A percentile compares a stretch with the other conserved stretches of the same genome.
phyloP scores from a whole-genome alignment of 2,329 filamentous ascomycete genomes.

The Laburnicola sp. region DNA sequence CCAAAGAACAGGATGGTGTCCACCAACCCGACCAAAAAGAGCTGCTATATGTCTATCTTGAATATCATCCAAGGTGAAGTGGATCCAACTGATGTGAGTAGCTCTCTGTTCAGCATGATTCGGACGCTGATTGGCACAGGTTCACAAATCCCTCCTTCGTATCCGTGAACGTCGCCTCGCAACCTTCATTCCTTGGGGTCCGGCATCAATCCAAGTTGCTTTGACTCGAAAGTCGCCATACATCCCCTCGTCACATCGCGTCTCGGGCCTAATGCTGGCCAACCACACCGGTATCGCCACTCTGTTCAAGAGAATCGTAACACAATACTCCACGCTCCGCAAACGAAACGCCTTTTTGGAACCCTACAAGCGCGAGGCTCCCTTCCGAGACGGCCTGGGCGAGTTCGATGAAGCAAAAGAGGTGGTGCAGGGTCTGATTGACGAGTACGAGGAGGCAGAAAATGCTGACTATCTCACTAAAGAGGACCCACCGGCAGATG shows the following conservation, averaged over 20 bases:
- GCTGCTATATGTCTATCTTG: conserved; percentile 97
- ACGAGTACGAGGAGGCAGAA: conserved; percentile 95
- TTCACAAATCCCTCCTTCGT: conserved; percentile 95
- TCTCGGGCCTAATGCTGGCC: conserved; percentile 94
- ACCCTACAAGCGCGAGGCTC: conserved; percentile 91
- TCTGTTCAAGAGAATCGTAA: conserved; percentile 90
- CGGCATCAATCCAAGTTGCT: conserved; percentile 95
- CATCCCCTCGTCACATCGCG: conserved; percentile 88
- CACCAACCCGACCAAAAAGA: conserved; percentile 91
- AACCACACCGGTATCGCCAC: conserved; percentile 98
- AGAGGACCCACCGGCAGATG: conserved; percentile 53
- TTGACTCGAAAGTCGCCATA: conserved; percentile 96
- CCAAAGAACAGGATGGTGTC: conserved; percentile 99
- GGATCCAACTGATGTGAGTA: conserved; percentile 81
- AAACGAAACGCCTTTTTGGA: conserved; percentile 98
- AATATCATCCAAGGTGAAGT: conserved; percentile 99
- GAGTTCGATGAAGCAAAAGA: conserved; percentile 95
- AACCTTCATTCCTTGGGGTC: conserved; percentile 98
- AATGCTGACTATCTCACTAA: conserved; percentile 85
- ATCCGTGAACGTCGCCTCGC: conserved; percentile 93
- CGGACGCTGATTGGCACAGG: conserved; percentile 43
- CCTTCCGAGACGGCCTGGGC: conserved; percentile 85
- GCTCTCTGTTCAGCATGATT: not conserved
- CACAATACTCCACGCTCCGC: conserved; percentile 89
- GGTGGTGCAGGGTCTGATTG: conserved; percentile 87